Evolutionary conservation across 371 early-diverging fungal genomes (phyloP).

Genomic region (Catenaria anguillulae): DNA sequence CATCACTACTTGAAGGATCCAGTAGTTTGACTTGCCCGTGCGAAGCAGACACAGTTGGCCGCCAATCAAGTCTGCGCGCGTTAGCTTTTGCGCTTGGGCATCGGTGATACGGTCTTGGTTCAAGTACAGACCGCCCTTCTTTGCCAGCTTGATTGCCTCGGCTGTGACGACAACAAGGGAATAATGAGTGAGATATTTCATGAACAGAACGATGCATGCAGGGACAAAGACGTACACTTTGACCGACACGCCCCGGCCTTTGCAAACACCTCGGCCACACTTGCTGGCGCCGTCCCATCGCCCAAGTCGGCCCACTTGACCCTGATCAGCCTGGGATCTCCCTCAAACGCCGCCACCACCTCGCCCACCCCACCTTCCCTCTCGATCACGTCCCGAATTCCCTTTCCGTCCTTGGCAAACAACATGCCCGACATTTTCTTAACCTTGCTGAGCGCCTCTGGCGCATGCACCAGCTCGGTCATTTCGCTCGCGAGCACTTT

Average conservation of each 20-base stretch:
- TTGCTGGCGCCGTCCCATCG: not conserved
- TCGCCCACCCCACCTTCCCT: not conserved
- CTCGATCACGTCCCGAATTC: not conserved
- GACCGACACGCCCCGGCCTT: slow-evolving; percentile 1
- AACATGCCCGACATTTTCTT: slow-evolving; percentile 6
- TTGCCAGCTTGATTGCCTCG: slow-evolving; percentile 54
- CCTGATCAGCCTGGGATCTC: slow-evolving; percentile 4
- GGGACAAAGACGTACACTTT: slow-evolving; percentile 6
- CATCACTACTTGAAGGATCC: slow-evolving; percentile 16
- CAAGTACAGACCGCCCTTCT: slow-evolving; percentile 58
- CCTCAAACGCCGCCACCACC: not conserved
- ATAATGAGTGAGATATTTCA: not conserved
- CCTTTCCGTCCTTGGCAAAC: not conserved
- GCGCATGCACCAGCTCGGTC: slow-evolving; percentile 4
- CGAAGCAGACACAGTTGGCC: slow-evolving; percentile 35
- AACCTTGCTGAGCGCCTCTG: no score
- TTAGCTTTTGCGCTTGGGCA: slow-evolving; percentile 18
- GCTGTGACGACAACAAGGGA: slow-evolving; percentile 21
- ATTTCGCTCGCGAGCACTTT: not conserved
- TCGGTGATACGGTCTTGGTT: slow-evolving; percentile 43
- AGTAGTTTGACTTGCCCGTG: slow-evolving; percentile 45
- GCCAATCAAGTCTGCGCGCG: slow-evolving; percentile 32
- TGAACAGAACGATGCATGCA: not conserved
- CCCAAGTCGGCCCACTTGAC: not conserved
- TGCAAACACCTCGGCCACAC: slow-evolving; percentile 15